phyloP scores from a whole-genome alignment of 768 basidiomycete genomes.

The Tricholoma saponaceum region DNA sequence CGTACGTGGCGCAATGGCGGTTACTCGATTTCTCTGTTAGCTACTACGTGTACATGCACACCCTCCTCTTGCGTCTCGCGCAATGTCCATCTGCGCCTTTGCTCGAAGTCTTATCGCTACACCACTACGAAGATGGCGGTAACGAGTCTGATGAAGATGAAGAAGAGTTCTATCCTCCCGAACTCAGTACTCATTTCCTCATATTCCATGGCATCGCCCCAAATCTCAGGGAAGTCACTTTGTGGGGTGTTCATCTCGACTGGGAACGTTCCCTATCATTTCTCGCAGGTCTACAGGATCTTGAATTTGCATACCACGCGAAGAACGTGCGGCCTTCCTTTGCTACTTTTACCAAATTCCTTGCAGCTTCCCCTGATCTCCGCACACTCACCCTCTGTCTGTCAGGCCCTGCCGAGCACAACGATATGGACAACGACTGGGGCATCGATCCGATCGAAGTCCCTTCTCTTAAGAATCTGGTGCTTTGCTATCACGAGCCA shows the following conservation, averaged over 20 bases:
- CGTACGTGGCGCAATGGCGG: conserved; percentile 54
- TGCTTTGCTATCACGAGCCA: conserved; percentile 36
- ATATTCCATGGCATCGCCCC: conserved; percentile 57
- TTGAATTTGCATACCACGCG: conserved; percentile 62
- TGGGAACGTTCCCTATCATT: conserved; percentile 50
- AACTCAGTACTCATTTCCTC: conserved; percentile 36
- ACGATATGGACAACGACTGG: conserved; percentile 30
- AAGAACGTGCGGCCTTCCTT: conserved; percentile 62
- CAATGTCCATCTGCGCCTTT: conserved; percentile 43
- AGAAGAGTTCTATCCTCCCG: conserved; percentile 34
- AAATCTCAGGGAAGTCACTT: conserved; percentile 38
- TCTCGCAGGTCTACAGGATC: conserved; percentile 40
- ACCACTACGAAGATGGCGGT: conserved; percentile 45
- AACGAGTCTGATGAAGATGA: conserved; percentile 24
- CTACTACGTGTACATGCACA: conserved; percentile 43
- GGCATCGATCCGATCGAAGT: conserved; percentile 31
- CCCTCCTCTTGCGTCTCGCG: conserved; percentile 39
- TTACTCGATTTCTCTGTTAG: conserved; percentile 42
- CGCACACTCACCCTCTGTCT: conserved; percentile 45
- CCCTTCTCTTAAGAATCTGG: conserved; percentile 35
- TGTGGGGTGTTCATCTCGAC: conserved; percentile 71
- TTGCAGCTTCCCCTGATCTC: conserved; percentile 51
- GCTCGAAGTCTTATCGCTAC: conserved; percentile 52
- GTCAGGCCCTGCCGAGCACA: conserved; percentile 52
- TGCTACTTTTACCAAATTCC: conserved; percentile 45